phyloP scores from a whole-genome alignment of 768 basidiomycete species.

The Hypholoma sublateritium region DNA sequence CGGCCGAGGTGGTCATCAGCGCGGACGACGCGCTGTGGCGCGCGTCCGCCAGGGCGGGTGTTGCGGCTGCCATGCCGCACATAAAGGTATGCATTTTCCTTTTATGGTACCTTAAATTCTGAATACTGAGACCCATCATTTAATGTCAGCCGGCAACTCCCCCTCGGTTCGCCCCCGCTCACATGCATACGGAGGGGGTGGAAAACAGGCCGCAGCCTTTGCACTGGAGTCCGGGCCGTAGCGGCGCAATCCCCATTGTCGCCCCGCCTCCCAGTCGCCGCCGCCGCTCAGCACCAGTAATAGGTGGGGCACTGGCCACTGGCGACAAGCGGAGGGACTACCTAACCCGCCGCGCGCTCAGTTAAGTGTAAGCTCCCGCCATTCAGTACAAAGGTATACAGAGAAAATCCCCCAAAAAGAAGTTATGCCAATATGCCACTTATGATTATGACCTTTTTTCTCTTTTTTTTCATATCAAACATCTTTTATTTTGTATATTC shows the following conservation, averaged over 20 bases:
- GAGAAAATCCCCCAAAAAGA: background rate
- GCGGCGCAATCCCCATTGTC: background rate
- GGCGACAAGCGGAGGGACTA: background rate
- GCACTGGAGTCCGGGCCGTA: background rate
- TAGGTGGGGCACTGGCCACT: background rate
- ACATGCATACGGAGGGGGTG: background rate
- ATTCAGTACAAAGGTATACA: background rate
- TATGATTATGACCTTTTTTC: background rate
- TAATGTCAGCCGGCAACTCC: too few relatives aligned
- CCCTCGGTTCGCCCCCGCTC: too few relatives aligned
- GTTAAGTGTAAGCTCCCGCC: background rate
- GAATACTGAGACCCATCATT: too few relatives aligned
- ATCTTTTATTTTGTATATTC: too few relatives aligned
- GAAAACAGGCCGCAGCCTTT: background rate
- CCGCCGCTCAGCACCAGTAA: background rate
- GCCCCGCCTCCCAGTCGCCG: background rate
- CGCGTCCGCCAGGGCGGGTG: background rate
- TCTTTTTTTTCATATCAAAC: too few relatives aligned
- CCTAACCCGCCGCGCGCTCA: background rate
- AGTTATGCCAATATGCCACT: background rate
- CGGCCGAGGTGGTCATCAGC: background rate
- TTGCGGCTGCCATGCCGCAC: too few relatives aligned
- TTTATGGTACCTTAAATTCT: too few relatives aligned
- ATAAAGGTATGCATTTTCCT: too few relatives aligned
- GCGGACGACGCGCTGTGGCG: background rate